Evolutionary conservation across 495 filamentous ascomycete species (phyloP), one percentile per base, ranked within the genome.

Genomic region (Neurospora cerealis): DNA sequence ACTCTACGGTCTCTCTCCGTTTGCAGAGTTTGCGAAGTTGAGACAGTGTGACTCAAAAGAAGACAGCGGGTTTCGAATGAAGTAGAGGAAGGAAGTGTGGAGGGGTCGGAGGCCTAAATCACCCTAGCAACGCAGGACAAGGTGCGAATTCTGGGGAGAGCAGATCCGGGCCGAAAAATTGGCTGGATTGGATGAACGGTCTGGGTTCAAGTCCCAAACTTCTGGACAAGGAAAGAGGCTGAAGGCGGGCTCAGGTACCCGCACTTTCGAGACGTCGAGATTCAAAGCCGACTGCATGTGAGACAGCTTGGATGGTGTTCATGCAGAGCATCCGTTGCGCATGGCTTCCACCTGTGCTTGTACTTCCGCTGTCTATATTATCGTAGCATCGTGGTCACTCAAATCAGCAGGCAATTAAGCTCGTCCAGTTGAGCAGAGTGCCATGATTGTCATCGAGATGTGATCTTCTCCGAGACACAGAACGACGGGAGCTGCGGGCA

Each of bases 211-310:
- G 54, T 66, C 54, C 28, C 54, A 19, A 66, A 34, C 54, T 1
- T 66, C 6, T 4, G 7, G 6, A 66, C 54, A 66, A 66, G 54
- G 54, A 66, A 34, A 8, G 54, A 66, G 28, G 54, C 54, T 66
- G 54, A 66, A 66, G 15, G 54, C 28, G 54, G 28, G 54, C 24
- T 66, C 54, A 66, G 28, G 54, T 66, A 66, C 54, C 54, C 54
- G 54, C 54, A 66, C 24, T 7, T 66, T 34, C 54, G 54, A 66
- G 38, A 71, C 42, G 32, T 71, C 70, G 19, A 71, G 19, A 42
- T 71, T 60, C 70, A 46, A 70, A 46, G 8, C 70, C 34, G 70
- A n/a, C 70, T 71, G 70, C 70, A 71, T 71, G 39, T 44, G 54
- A 66, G 54, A 66, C 54, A 34, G 28, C 32, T 66, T 66, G 28